These are phyloP conservation scores for Gymnopilus dilepis DNA, from an alignment of 768 basidiomycete genomes.

Conservation along the genomic window DNA sequence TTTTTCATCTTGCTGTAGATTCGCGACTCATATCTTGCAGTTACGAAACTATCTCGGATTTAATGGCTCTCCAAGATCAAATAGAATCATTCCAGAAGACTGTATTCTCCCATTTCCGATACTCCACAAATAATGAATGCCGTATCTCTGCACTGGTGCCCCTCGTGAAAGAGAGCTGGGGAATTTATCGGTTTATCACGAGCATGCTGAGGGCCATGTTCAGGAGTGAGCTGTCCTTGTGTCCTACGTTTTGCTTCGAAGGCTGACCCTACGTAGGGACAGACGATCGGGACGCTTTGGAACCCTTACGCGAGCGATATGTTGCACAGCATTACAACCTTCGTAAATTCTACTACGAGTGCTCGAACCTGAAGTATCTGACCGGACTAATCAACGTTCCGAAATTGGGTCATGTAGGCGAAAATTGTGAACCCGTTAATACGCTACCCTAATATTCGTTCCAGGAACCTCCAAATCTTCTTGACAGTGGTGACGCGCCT, in stretches of 20 bases:
- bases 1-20: background rate
- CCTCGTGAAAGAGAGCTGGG: slow-evolving; percentile 98
- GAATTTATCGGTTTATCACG: slow-evolving; percentile 98
- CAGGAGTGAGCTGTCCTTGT: slow-evolving; percentile 59
- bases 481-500: slow-evolving; percentile 82
- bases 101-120: slow-evolving; percentile 93
- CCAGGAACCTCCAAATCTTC: slow-evolving; percentile 95
- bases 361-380: slow-evolving; percentile 96
- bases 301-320: slow-evolving; percentile 87
- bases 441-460: slow-evolving; percentile 4
- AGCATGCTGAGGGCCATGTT: slow-evolving; percentile 99
- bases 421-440: background rate
- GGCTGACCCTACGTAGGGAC: slow-evolving; percentile 60
- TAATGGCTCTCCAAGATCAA: slow-evolving; percentile 98
- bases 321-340: slow-evolving; percentile 91
- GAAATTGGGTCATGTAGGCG: slow-evolving; percentile 85
- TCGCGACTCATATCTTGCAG: slow-evolving; percentile 44
- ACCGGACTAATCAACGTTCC: slow-evolving; percentile 98
- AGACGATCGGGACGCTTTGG: slow-evolving; percentile 85
- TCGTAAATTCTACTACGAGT: slow-evolving; percentile 99
- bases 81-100: slow-evolving; percentile 99
- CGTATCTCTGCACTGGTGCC: slow-evolving; percentile 96
- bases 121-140: slow-evolving; percentile 94
- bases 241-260: slow-evolving; percentile 11
- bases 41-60: slow-evolving; percentile 96